These are phyloP conservation scores for Pouteria glomerata DNA, from an alignment of 148 eudicot genomes.

Conservation along the genomic window DNA sequence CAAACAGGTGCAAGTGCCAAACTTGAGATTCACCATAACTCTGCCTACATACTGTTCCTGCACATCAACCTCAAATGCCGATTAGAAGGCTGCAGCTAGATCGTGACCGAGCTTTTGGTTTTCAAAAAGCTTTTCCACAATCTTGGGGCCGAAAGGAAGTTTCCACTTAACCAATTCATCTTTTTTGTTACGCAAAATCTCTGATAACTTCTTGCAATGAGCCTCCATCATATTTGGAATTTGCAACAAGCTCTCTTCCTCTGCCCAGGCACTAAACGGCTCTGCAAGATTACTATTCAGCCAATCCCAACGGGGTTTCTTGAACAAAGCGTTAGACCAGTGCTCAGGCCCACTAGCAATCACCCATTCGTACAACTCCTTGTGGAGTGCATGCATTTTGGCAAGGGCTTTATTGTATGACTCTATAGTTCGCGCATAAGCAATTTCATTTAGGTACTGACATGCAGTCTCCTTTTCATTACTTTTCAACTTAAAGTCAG, in stretches of 20 bases:
- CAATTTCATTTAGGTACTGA: constrained; percentile 11
- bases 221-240: constrained; percentile 9
- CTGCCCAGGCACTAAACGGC: constrained; percentile 4
- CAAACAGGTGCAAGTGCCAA: constrained; percentile 2
- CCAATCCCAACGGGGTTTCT: constrained; percentile 12
- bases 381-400: neutral
- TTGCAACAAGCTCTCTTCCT: constrained; percentile 6
- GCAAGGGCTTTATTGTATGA: constrained; percentile 3
- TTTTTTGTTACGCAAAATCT: neutral
- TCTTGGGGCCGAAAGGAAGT: neutral
- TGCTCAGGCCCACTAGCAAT: constrained; percentile 10
- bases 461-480: neutral
- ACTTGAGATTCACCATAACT: constrained; percentile 9
- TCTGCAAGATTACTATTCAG: constrained; percentile 2
- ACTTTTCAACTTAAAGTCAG: constrained; percentile 1
- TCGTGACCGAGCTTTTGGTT: constrained; percentile 9
- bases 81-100: neutral
- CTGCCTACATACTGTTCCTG: constrained; percentile 1
- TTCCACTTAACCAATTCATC: neutral
- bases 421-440: constrained; percentile 2
- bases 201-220: constrained; percentile 10
- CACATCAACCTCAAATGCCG: constrained; percentile 1
- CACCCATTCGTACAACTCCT: constrained; percentile 6
- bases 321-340: constrained; percentile 13
- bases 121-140: constrained; percentile 2